Percentiles rank a stretch among this genome's conserved stretches.
These are phyloP conservation scores for Calonectria pteridis DNA, from an alignment of 2,329 filamentous ascomycete genomes.

Conservation along the genomic window DNA sequence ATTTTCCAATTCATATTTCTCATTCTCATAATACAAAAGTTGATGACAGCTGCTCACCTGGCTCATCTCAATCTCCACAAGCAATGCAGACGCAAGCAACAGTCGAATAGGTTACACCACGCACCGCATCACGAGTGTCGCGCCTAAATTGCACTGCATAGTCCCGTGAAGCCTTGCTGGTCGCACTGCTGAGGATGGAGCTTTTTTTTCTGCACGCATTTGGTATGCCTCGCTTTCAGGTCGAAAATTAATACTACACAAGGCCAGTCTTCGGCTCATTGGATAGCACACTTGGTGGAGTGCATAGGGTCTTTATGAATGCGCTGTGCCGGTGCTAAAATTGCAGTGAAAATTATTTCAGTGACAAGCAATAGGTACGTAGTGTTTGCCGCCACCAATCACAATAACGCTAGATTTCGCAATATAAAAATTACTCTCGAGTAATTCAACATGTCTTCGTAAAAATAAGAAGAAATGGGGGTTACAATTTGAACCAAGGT, in stretches of 20 bases:
- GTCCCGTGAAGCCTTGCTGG: constrained; percentile 29
- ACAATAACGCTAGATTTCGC: too few relatives aligned
- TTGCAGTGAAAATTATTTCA: not conserved
- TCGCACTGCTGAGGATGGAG: constrained; percentile 23
- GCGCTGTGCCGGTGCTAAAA: not conserved
- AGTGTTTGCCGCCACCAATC: too few relatives aligned
- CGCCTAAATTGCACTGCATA: constrained; percentile 36
- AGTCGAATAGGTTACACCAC: constrained; percentile 18
- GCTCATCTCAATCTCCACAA: not conserved
- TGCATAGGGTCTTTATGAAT: not conserved
- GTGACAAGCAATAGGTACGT: too few relatives aligned
- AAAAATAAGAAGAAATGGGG: too few relatives aligned
- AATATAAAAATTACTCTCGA: too few relatives aligned
- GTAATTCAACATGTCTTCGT: too few relatives aligned
- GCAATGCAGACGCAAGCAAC: not conserved
- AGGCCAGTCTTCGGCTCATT: not conserved
- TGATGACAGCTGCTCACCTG: not conserved
- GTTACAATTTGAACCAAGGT: too few relatives aligned
- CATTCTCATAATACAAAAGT: not conserved
- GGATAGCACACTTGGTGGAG: not conserved
- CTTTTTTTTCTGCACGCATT: not conserved
- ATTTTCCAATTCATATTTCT: not conserved
- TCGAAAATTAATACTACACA: not conserved
- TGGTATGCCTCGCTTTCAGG: not conserved
- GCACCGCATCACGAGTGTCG: constrained; percentile 35